Percentiles rank a stretch among this genome's conserved stretches.
phyloP scores from a whole-genome alignment of 371 early-diverging fungal species.

The Funneliformis caledonium region DNA sequence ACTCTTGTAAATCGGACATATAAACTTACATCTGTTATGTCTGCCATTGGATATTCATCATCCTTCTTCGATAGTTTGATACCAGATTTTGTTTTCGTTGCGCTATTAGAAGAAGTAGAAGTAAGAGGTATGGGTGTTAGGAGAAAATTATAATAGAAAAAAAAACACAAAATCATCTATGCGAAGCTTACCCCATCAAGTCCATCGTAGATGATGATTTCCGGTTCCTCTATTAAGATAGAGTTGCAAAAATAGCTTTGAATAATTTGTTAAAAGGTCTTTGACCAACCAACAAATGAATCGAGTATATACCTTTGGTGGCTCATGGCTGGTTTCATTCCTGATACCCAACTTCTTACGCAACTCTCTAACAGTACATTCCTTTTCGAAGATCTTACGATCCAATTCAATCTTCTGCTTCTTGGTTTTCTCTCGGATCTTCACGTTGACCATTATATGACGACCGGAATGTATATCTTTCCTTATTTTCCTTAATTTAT shows the following conservation, averaged over 20 bases:
- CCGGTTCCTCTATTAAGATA: constrained; percentile 9
- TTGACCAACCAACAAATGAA: not conserved
- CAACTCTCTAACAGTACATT: constrained; percentile 58
- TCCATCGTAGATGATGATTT: not conserved
- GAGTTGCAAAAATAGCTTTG: not conserved
- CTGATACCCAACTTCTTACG: constrained; percentile 60
- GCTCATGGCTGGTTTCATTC: not conserved
- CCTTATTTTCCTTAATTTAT: constrained; percentile 82
- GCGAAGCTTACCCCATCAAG: not conserved
- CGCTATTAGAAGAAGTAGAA: not conserved
- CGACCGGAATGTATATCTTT: constrained; percentile 80
- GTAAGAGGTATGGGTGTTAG: no score
- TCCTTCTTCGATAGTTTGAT: constrained; percentile 6
- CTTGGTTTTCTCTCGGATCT: constrained; percentile 78
- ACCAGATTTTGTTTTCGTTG: constrained; percentile 1
- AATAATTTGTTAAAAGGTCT: not conserved
- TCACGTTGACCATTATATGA: constrained; percentile 77
- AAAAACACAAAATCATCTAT: not conserved
- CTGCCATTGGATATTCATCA: not conserved
- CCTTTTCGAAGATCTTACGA: constrained; percentile 62
- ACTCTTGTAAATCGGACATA: not conserved
- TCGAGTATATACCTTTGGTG: not conserved
- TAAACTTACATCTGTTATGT: constrained; percentile 24
- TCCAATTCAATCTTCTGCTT: constrained; percentile 73
- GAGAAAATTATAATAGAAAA: not conserved